phyloP scores from a whole-genome alignment of 495 filamentous ascomycete species.

The Cercophora newfieldiana region DNA sequence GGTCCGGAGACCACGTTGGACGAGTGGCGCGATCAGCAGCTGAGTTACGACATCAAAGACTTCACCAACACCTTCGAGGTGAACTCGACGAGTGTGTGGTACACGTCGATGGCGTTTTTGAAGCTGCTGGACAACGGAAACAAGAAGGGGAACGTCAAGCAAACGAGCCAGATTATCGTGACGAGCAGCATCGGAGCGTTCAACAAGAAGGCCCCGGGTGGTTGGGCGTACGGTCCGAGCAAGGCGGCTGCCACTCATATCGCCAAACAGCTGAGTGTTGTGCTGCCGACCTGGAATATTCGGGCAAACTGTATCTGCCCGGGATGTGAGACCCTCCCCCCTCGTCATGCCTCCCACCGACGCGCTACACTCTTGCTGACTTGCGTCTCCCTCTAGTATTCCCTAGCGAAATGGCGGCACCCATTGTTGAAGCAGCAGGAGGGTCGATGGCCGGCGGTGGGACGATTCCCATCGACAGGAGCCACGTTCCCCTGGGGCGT shows the following conservation, averaged over 20 bases:
- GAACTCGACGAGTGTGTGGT: constrained; percentile 62
- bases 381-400: constrained; percentile 56
- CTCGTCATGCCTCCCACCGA: background rate
- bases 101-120: constrained; percentile 63
- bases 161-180: constrained; percentile 62
- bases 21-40: constrained; percentile 53
- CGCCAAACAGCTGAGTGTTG: constrained; percentile 60
- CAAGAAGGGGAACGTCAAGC: constrained; percentile 49
- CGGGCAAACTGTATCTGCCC: constrained; percentile 66
- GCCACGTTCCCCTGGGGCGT: constrained; percentile 32
- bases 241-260: constrained; percentile 66
- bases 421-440: constrained; percentile 43
- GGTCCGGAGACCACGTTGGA: constrained; percentile 42
- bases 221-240: constrained; percentile 60
- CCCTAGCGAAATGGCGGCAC: constrained; percentile 62
- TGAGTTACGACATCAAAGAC: constrained; percentile 54
- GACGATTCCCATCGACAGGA: constrained; percentile 27
- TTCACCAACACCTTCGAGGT: constrained; percentile 60
- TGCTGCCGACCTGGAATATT: constrained; percentile 58
- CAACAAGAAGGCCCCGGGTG: constrained; percentile 55
- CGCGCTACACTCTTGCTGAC: background rate
- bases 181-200: constrained; percentile 63
- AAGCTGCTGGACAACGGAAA: constrained; percentile 64
- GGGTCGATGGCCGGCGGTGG: constrained; percentile 35
- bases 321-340: constrained; percentile 53